Conservation (phyloP, 1,284 basidiomycete species). For the Puccinia triticina region DNA sequence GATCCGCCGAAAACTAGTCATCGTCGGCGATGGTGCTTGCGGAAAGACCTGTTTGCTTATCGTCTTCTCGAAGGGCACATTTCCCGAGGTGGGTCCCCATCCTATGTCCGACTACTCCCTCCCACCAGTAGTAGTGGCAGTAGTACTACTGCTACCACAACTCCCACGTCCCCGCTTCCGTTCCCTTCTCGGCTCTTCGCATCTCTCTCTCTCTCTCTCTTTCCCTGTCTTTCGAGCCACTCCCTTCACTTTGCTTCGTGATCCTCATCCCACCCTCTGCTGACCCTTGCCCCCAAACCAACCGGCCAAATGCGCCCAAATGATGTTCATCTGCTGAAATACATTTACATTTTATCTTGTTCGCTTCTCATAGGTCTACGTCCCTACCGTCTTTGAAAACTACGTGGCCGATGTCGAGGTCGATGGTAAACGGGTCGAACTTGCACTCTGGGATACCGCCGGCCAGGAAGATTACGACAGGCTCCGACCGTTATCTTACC, state of each 20-base stretch:
- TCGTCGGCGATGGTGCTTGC: constrained; percentile 80
- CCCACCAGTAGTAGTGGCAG: no score
- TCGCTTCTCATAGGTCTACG: constrained; percentile 70
- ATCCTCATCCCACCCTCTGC: not conserved
- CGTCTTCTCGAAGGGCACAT: constrained; percentile 86
- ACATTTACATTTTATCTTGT: not conserved
- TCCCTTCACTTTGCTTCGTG: not conserved
- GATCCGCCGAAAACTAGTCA: constrained; percentile 76
- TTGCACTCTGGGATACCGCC: constrained; percentile 93
- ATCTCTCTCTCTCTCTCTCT: not conserved
- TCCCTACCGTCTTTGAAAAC: constrained; percentile 86
- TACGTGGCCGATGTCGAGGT: constrained; percentile 83
- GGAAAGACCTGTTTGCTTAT: constrained; percentile 84
- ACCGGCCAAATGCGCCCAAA: not conserved
- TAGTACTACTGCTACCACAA: no score
- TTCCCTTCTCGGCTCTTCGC: not conserved
- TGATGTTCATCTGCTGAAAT: not conserved
- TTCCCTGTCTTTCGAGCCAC: not conserved
- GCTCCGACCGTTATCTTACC: constrained; percentile 41
- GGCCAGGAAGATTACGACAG: constrained; percentile 69
- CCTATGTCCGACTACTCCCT: not conserved
- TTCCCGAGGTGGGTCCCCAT: constrained; percentile 73
- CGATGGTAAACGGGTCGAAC: constrained; percentile 85
- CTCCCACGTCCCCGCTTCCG: not conserved
- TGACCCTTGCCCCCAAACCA: not conserved